A percentile compares a stretch with the other conserved stretches of the same genome.
These are phyloP conservation scores for Eugenia klotzschiana DNA, from an alignment of 441 rosid genomes.

Conservation along the genomic window DNA sequence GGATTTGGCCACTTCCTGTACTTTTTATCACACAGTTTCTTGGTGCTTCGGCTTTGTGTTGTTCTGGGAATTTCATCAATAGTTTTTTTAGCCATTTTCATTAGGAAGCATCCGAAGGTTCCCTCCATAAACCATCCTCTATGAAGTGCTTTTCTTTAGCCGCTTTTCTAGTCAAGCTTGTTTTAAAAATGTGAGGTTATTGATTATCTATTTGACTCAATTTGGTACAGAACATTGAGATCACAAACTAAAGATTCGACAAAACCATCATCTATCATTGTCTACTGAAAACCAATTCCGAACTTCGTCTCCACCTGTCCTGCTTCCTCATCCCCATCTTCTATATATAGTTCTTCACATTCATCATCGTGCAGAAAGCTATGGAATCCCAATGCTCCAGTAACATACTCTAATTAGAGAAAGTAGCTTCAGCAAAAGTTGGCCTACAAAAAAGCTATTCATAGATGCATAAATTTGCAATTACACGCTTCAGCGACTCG, in stretches of 20 bases:
- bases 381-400: not conserved
- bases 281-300: not conserved
- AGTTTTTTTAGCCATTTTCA: not conserved
- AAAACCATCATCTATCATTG: not conserved
- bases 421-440: not conserved
- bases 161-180: not conserved
- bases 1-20: not conserved
- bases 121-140: not conserved
- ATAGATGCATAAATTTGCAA: not conserved
- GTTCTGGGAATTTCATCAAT: not conserved
- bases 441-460: not conserved
- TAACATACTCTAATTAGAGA: not conserved
- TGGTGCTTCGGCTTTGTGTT: not conserved
- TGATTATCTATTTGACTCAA: not conserved
- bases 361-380: not conserved
- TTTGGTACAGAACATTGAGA: not conserved
- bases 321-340: not conserved
- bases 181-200: not conserved
- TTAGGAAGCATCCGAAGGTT: not conserved
- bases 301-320: not conserved
- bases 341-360: not conserved
- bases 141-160: not conserved
- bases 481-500: not conserved
- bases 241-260: not conserved
- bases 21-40: not conserved